These are phyloP conservation scores for Pueraria montana DNA, from an alignment of 306 rosid species.

Conservation along the genomic window DNA sequence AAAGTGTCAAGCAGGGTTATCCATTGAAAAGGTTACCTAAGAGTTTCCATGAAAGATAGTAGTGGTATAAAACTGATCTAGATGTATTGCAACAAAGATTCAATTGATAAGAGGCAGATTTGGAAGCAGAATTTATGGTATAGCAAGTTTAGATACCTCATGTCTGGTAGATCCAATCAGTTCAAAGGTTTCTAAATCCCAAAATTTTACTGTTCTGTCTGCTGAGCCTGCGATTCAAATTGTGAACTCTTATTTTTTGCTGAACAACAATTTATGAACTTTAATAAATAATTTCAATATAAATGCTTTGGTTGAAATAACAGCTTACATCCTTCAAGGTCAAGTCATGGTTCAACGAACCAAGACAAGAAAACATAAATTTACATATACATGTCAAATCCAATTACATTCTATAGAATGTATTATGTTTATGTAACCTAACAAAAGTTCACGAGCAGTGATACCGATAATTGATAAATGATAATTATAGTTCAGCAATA, in stretches of 20 bases:
- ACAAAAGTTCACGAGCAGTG: not conserved
- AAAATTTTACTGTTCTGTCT: slow-evolving; percentile 83
- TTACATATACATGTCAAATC: not conserved
- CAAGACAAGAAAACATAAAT: slow-evolving; percentile 1
- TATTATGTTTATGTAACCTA: not conserved
- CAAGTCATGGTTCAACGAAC: slow-evolving; percentile 9
- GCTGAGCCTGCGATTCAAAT: slow-evolving; percentile 73
- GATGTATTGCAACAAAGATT: not conserved
- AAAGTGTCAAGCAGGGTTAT: not conserved
- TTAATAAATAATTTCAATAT: not conserved
- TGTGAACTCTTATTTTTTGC: slow-evolving; percentile 2
- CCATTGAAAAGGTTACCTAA: not conserved
- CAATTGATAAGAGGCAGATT: not conserved
- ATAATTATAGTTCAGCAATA: not conserved
- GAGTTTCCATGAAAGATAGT: slow-evolving; percentile 16
- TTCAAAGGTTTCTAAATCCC: slow-evolving; percentile 91
- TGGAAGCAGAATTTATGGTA: slow-evolving; percentile 10
- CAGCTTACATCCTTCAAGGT: slow-evolving; percentile 15
- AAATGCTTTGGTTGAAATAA: slow-evolving; percentile 20
- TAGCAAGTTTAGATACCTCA: slow-evolving; percentile 61
- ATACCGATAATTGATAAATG: not conserved
- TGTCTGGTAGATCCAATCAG: slow-evolving; percentile 80
- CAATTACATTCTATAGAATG: slow-evolving; percentile 20
- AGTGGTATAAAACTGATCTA: not conserved
- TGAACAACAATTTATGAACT: slow-evolving; percentile 22